Percentiles rank a stretch among this genome's conserved stretches.
Evolutionary conservation across 306 rosid genomes (phyloP).

Genomic region (Hippophae gyantsensis): DNA sequence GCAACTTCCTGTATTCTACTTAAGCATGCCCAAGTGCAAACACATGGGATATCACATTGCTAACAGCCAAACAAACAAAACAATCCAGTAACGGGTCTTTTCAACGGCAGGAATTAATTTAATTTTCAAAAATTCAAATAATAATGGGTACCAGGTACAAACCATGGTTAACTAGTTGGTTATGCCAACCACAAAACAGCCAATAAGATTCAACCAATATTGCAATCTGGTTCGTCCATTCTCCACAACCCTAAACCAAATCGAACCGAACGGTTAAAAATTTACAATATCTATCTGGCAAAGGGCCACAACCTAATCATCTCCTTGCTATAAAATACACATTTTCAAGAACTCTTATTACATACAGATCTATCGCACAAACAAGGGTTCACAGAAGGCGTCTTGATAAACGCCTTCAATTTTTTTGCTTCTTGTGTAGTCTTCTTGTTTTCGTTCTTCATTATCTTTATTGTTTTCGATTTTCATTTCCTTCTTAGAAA

Average conservation of each 20-base stretch:
- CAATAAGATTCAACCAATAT: slow-evolving; percentile 21
- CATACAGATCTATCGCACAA: not conserved
- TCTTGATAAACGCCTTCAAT: slow-evolving; percentile 76
- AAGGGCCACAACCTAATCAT: slow-evolving; percentile 7
- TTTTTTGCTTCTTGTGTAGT: not conserved
- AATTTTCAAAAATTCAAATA: not conserved
- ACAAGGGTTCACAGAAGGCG: slow-evolving; percentile 37
- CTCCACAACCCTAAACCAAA: too few relatives aligned
- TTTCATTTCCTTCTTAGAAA: slow-evolving; percentile 9
- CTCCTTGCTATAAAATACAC: slow-evolving; percentile 16
- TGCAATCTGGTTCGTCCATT: too few relatives aligned
- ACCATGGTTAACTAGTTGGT: slow-evolving; percentile 33
- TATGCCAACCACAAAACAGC: not conserved
- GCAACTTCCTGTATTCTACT: too few relatives aligned
- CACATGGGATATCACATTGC: too few relatives aligned
- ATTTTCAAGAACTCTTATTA: too few relatives aligned
- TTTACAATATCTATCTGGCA: not conserved
- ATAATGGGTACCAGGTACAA: not conserved
- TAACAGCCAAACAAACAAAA: too few relatives aligned
- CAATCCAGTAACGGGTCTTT: too few relatives aligned
- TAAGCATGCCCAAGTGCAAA: too few relatives aligned
- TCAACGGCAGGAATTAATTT: not conserved
- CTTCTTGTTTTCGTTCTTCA: not conserved
- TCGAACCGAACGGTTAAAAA: too few relatives aligned
- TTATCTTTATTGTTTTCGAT: not conserved